Evolutionary conservation across 352 stramenopile species (phyloP), one percentile per base, ranked within the genome.

Genomic region (Pelagophyceae sp.): DNA sequence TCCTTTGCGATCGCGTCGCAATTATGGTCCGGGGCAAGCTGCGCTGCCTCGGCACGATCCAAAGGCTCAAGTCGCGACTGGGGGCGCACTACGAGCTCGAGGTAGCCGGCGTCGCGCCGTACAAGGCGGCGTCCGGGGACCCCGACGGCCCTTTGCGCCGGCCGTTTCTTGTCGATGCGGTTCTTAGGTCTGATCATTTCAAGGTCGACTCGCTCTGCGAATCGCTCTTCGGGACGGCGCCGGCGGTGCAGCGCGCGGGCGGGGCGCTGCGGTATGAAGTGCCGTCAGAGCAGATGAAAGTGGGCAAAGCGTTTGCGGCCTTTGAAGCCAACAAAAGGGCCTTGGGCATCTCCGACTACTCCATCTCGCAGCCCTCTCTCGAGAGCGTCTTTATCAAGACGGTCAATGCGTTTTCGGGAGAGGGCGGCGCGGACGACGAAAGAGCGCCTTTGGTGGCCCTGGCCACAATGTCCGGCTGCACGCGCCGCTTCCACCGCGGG

Each of bases 311-410:
- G 11, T 97, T 97, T 72, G 82, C 74, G 0, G 71, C 87, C 58
- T 79, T 97, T 75, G 92, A 97, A 78, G 72, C 72, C 11, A 82
- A 85, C 75, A 96, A 95, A 83, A 37, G 75, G 3, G 75, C 70
- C 32, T 90, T 94, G 70, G 64, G 81, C 20, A 90, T 97, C 67
- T 81, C 87, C 71, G 89, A 94, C 72, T 97, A 97, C 82, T 94
- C 85, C 77, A 85, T 97, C 40, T 94, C 88, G 58, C 91, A 97
- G 77, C 83, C 94, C 51, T 94, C 91, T 0, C 85, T 97, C 0
- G 93, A 97, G 82, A 88, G 90, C 31, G 90, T 97, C 25, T 97
- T 97, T 80, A 93, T 96, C 81, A n/a, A n/a, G n/a, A n/a, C n/a
- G n/a, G n/a, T n/a, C n/a, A n/a, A n/a, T n/a, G n/a, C n/a, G n/a